These are phyloP conservation scores for Monosporascus sp. DNA, from an alignment of 2,329 filamentous ascomycete genomes.

Conservation along the genomic window DNA sequence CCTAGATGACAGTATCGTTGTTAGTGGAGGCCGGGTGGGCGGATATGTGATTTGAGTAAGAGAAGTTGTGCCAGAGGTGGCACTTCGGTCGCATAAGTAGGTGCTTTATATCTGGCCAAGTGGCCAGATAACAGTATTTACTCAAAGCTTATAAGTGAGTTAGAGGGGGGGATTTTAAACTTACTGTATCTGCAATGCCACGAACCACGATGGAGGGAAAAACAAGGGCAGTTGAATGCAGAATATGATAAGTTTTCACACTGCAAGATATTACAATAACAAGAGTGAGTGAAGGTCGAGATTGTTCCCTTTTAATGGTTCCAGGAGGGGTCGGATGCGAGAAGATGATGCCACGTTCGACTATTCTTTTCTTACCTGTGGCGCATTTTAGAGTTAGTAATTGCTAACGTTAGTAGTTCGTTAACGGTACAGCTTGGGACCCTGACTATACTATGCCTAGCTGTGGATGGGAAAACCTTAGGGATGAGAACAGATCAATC, in stretches of 20 bases:
- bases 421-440: not conserved
- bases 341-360: not conserved
- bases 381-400: not conserved
- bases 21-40: not conserved
- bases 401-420: not conserved
- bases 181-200: not conserved
- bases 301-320: not conserved
- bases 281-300: not conserved
- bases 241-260: not conserved
- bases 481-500: not conserved
- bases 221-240: not conserved
- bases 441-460: not conserved
- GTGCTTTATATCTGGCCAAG: not conserved
- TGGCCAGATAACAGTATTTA: not conserved
- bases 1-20: not conserved
- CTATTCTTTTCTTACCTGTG: not conserved
- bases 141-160: not conserved
- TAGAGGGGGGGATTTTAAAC: not conserved
- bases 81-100: not conserved
- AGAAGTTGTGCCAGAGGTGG: not conserved
- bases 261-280: not conserved
- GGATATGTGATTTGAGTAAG: not conserved
- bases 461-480: not conserved
- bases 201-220: not conserved
- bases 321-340: not conserved